These are phyloP conservation scores for Astragalus glycyphyllos DNA, from an alignment of 306 rosid species.

Conservation along the genomic window DNA sequence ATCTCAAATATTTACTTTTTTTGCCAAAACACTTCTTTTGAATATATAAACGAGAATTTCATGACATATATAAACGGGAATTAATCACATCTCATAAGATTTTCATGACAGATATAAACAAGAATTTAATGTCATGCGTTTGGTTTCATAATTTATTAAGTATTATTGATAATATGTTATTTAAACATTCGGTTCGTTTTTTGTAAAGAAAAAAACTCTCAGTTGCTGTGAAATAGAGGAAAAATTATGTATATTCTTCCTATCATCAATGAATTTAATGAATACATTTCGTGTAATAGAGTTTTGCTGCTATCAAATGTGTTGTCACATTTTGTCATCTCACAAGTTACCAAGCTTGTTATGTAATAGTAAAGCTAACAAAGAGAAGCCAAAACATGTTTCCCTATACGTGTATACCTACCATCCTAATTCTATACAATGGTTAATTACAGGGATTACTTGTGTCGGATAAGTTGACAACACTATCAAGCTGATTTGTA, in stretches of 20 bases:
- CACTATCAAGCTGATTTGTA: constrained; percentile 55
- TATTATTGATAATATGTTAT: too few species aligned
- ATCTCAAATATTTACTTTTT: too few species aligned
- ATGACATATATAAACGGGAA: too few species aligned
- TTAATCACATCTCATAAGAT: too few species aligned
- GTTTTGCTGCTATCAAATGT: constrained; percentile 7
- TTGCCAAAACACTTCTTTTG: too few species aligned
- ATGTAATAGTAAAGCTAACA: constrained; percentile 36
- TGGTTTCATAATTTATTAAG: too few species aligned
- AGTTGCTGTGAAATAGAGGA: too few species aligned
- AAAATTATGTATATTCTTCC: neutral
- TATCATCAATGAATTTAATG: constrained; percentile 36
- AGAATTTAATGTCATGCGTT: too few species aligned
- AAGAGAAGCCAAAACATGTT: constrained; percentile 35
- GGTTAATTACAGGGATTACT: constrained; percentile 36
- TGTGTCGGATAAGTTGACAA: constrained; percentile 59
- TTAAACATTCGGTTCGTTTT: too few species aligned
- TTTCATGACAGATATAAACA: too few species aligned
- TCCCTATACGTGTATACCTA: constrained; percentile 36
- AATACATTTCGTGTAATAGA: constrained; percentile 15
- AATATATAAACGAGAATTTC: too few species aligned
- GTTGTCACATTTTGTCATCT: constrained; percentile 30
- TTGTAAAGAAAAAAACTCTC: too few species aligned
- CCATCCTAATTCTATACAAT: constrained; percentile 26
- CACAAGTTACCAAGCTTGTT: constrained; percentile 28